Percentiles rank a stretch among this genome's conserved stretches.
These are phyloP conservation scores for Choiromyces venosus DNA, from an alignment of 495 filamentous ascomycete species.

Conservation along the genomic window DNA sequence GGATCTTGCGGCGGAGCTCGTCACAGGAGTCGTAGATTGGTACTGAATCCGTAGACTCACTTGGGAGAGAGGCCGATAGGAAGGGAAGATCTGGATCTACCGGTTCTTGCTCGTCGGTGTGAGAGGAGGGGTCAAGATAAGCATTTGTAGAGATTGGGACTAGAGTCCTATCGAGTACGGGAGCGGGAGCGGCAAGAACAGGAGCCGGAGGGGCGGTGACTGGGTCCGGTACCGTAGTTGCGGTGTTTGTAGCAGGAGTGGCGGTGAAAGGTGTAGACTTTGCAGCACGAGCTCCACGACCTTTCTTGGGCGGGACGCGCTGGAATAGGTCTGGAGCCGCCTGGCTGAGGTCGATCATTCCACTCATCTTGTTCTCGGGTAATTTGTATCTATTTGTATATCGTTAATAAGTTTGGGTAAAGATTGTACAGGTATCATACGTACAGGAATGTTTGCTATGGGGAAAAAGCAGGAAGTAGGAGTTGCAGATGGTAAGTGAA, in stretches of 20 bases:
- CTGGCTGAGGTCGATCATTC: not conserved
- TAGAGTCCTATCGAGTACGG: not conserved
- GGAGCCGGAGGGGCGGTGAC: not conserved
- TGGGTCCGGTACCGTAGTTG: not conserved
- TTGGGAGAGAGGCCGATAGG: not conserved
- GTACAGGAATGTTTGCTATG: not conserved
- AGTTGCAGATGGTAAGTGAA: not conserved
- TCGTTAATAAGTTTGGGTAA: not conserved
- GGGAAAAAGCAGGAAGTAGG: not conserved
- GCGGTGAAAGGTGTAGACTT: not conserved
- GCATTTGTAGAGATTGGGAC: conserved; percentile 7
- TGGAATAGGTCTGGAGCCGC: not conserved
- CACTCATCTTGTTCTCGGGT: not conserved
- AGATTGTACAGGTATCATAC: not conserved
- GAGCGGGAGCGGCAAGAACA: not conserved
- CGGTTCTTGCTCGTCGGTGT: not conserved
- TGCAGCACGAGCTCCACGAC: not conserved
- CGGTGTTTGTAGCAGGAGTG: not conserved
- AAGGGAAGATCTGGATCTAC: not conserved
- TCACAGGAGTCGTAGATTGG: conserved; percentile 54
- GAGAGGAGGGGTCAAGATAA: not conserved
- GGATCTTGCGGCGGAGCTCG: conserved; percentile 54
- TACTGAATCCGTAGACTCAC: conserved; percentile 37
- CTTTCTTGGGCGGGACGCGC: not conserved
- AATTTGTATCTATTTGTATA: not conserved